Evolutionary conservation across 176 grass and related monocot species (phyloP).

Genomic region (Chrysopogon serrulatus): DNA sequence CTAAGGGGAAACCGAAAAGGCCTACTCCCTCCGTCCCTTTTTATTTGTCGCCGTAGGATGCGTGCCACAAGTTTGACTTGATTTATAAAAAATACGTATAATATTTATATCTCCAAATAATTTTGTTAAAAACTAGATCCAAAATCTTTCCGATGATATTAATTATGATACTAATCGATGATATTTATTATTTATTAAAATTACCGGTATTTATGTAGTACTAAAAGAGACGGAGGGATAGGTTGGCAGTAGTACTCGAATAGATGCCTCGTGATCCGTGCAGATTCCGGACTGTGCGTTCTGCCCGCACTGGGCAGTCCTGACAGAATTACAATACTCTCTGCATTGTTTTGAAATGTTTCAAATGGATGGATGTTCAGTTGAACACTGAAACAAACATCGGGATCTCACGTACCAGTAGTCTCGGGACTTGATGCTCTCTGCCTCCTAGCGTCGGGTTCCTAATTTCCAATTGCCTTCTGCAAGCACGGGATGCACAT

Average conservation of each 20-base stretch:
- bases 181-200: too few relatives aligned
- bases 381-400: background rate
- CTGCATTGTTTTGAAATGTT: background rate
- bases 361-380: background rate
- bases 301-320: background rate
- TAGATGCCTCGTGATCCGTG: conserved; percentile 37
- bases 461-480: background rate
- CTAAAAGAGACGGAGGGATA: too few relatives aligned
- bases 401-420: conserved; percentile 24
- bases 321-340: background rate
- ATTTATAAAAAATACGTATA: too few relatives aligned
- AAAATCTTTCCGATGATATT: too few relatives aligned
- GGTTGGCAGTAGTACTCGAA: background rate
- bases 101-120: too few relatives aligned
- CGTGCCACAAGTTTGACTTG: too few relatives aligned
- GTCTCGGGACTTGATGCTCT: conserved; percentile 2
- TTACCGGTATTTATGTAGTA: too few relatives aligned
- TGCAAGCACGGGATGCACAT: background rate
- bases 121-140: too few relatives aligned
- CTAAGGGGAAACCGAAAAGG: too few relatives aligned
- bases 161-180: too few relatives aligned
- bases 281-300: background rate
- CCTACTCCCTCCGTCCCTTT: too few relatives aligned
- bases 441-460: background rate
- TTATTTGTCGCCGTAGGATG: too few relatives aligned